Evolutionary conservation across 2,329 filamentous ascomycete species (phyloP).

Genomic region (Talaromyces islandicus): DNA sequence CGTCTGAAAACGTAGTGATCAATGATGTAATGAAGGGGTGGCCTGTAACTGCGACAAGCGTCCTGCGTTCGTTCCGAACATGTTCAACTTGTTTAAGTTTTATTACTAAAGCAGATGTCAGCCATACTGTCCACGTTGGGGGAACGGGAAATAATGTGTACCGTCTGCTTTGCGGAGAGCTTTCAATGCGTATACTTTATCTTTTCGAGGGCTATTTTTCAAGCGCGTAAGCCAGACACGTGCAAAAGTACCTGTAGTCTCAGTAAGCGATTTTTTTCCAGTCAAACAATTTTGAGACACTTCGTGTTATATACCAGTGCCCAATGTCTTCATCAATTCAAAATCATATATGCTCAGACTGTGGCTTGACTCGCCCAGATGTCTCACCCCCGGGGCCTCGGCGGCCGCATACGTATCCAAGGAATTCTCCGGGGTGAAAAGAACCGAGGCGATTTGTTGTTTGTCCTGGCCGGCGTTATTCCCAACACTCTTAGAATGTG

Average conservation of each 20-base stretch:
- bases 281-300: neutral
- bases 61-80: constrained; percentile 61
- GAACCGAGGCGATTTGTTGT: constrained; percentile 22
- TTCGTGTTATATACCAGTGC: constrained; percentile 34
- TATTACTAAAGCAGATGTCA: constrained; percentile 32
- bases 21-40: constrained; percentile 63
- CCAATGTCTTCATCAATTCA: constrained; percentile 42
- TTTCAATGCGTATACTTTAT: constrained; percentile 43
- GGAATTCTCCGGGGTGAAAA: constrained; percentile 1
- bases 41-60: constrained; percentile 56
- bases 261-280: constrained; percentile 2
- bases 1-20: constrained; percentile 59
- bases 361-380: constrained; percentile 15
- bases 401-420: constrained; percentile 2
- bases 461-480: constrained; percentile 19
- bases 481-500: constrained; percentile 11
- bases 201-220: constrained; percentile 24
- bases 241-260: constrained; percentile 42
- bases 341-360: constrained; percentile 40
- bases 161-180: constrained; percentile 46
- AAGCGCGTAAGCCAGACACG: constrained; percentile 45
- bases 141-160: constrained; percentile 18
- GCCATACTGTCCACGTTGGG: neutral
- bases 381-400: neutral
- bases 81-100: constrained; percentile 64